Evolutionary conservation across 2,329 filamentous ascomycete species (phyloP), one percentile per base, ranked within the genome.

Genomic region (Gnomoniopsis smithogilvyi): DNA sequence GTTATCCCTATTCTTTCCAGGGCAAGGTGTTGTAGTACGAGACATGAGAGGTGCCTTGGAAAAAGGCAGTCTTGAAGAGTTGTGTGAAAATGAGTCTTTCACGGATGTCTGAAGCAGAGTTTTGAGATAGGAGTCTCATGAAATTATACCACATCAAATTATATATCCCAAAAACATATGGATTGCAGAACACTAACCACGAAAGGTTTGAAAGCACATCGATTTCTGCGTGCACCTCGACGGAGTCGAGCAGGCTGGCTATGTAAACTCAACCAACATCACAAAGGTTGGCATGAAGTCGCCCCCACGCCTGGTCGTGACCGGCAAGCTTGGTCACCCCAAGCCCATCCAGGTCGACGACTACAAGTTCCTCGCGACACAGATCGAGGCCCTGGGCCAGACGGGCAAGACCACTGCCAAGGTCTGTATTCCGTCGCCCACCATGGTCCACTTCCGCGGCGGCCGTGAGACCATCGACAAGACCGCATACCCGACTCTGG

Each of bases 381-480:
- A 75, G 48, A 79, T 83, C 68, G 69, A 67, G 24, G 66, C 67
- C 58, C 64, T 67, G 45, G 64, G 64, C 50, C 57, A 65, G 30
- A 71, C 70, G 53, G 72, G 68, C 54, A 70, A 70, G 54, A 69
- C 67, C 49, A 79, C 73, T 2, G 75, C 78, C 45, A 85, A 85
- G 68, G 81, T 84, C 34, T 81, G 79, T 73, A 84, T 85, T 61
- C 81, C 82, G 3, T 77, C 73, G 45, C 82, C 82, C 14, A 84
- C 82, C n/a, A 84, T 84, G 81, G 77, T 84, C 53, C 81, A 84
- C 68, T 84, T 85, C 76, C 78, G 81, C 59, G 80, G 80, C 61
- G 79, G 77, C 12, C 74, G 81, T 34, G 79, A 81, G 22, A 75
- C 74, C 64, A 84, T 84, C 68, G 76, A 79, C 66, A 73, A 75